Evolutionary conservation across 768 basidiomycete genomes (phyloP), one percentile per base, ranked within the genome.

Genomic region (Rhizopogon vesiculosus): DNA sequence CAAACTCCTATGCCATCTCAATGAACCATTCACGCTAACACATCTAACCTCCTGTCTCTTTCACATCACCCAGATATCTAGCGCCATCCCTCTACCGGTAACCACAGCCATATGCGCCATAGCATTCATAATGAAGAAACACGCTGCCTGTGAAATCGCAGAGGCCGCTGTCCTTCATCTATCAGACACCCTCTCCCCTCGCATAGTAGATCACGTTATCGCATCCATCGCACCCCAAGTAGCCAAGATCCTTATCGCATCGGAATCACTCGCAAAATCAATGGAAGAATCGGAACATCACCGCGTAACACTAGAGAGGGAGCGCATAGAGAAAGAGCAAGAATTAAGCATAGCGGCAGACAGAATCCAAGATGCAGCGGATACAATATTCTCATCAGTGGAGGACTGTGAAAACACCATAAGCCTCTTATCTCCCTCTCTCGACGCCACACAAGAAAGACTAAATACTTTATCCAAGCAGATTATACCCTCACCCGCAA

Each of bases 1-100:
- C 6, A 31, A 7, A 7, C 8, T 31, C 6, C 29, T 31, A 31
- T 31, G 7, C 29, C 29, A 31, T 7, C 6, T 7, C 16, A 9
- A 8, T 3, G 4, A 52, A n/a, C 22, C 33, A 0, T 48, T 39
- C 9, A 55, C 38, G 3, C 2, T 40, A 8, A 55, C 0, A 3
- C 54, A 39, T 1, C 1, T 55, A 25, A 40, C 39, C 1, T 33
- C 44, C 2, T 5, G 16, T 3, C 55, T 48, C 0, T 29, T 53
- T 1, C 55, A 56, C 3, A 56, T 51, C 18, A 43, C 42, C 1
- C 55, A 56, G 2, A 16, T 56, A 5, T 10, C 18, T 2, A 51
- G 29, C 5, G 16, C 28, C 4, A 44, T 15, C 0, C 41, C 38
- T 2, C 1, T 28, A 3, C 18, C 29, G 3, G 45, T 40, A 15